phyloP scores from a whole-genome alignment of 108 stramenopile genomes.

The Skeletonema menzelii region DNA sequence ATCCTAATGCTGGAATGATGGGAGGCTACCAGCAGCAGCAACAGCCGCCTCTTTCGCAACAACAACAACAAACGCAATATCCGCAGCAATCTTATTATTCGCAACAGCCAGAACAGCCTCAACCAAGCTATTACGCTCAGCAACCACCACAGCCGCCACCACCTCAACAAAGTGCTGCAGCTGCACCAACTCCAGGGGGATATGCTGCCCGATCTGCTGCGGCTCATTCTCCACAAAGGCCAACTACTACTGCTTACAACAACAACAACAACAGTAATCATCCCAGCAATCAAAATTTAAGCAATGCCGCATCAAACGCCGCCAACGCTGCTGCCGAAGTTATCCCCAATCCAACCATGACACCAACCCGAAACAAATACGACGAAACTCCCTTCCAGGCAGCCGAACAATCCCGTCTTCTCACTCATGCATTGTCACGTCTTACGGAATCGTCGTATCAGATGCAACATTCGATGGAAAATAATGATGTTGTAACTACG shows the following conservation, averaged over 20 bases:
- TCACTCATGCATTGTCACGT: slow-evolving; percentile 55
- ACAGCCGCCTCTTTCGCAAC: slow-evolving; percentile 21
- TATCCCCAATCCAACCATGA: neutral
- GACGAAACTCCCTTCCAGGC: slow-evolving; percentile 4
- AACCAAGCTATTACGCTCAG: slow-evolving; percentile 1
- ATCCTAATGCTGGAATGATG: neutral
- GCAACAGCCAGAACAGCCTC: slow-evolving; percentile 18
- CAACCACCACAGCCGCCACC: slow-evolving; percentile 7
- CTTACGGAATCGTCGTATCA: slow-evolving; percentile 74
- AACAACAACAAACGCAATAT: slow-evolving; percentile 10
- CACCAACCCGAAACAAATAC: neutral
- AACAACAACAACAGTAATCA: slow-evolving; percentile 20
- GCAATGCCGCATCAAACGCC: neutral
- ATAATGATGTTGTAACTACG: slow-evolving; percentile 66
- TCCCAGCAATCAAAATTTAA: neutral
- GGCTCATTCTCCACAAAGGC: slow-evolving; percentile 31
- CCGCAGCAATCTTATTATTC: slow-evolving; percentile 12
- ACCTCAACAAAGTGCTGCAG: slow-evolving; percentile 11
- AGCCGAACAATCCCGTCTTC: slow-evolving; percentile 42
- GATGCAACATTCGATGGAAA: slow-evolving; percentile 86
- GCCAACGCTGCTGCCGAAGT: neutral
- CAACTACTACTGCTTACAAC: slow-evolving; percentile 7
- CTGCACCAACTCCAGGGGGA: slow-evolving; percentile 2
- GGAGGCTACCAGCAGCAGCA: slow-evolving; percentile 13
- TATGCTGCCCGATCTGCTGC: slow-evolving; percentile 43